Base-by-base conservation (phyloP, 2,329 filamentous ascomycete species). In the Talaromyces albobiverticillius region DNA sequence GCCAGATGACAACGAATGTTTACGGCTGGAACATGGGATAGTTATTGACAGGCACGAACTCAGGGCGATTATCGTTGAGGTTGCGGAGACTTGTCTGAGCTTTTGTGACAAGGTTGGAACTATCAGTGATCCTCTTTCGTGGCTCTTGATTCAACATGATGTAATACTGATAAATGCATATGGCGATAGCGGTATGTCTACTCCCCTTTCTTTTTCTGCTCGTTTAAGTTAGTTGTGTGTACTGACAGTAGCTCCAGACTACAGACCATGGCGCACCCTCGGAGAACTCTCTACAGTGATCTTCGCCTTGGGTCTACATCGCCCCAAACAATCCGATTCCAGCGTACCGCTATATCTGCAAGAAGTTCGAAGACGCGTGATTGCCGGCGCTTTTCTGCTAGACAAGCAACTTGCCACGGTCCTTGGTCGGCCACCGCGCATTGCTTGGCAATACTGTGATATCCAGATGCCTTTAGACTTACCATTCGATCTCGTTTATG, bases 341-440 rank as follows among this genome's bases (percentile, higher is more conserved):
- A 46, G 52, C 2, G 56, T 59, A 7, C 67, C 72, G 1, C 45
- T 56, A 0, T 74, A 72, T n/a, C 54, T 76, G 0, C 52, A 56
- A 1, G 62, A 71, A 22, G 55, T 76, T 2, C 62, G 72, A 11
- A 63, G 67, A 45, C 60, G 63, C 2, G 63, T 66, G 1, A 72
- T 76, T 55, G 67, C 67, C 4, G 62, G 67, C 5, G 64, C 66
- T 9, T 77, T 74, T 55, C 67, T 69, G 1, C 67, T 69, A 0
- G 75, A 77, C 56, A 77, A 75, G 52, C 72, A 71, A 32, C 60
- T 76, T 3, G 68, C 73, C 0, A 69, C 76, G 2, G 75, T 76
- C 45, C 66, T 77, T 10, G 74, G 74, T 3, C 67, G 74, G 1
- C 75, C 75, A 4, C 72, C 73, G 7, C 66, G 73, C 6, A 69